A percentile compares a stretch with the other conserved stretches of the same genome.
These are phyloP conservation scores for Lantana camara DNA, from an alignment of 257 asterid species.

Conservation along the genomic window DNA sequence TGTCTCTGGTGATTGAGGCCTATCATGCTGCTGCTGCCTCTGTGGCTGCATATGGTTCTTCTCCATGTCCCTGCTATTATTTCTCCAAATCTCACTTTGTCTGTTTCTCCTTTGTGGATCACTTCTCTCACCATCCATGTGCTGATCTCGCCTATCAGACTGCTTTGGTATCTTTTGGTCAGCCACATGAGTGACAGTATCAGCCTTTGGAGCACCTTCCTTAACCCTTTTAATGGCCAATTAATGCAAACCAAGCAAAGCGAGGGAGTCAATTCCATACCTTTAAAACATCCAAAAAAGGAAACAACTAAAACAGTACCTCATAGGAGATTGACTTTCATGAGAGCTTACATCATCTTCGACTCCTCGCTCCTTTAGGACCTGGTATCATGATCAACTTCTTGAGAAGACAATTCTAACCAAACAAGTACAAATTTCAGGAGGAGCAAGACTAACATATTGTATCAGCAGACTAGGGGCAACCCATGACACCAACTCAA, in stretches of 20 bases:
- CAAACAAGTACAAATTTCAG: slow-evolving; percentile 1
- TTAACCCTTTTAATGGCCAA: slow-evolving; percentile 47
- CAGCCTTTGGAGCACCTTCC: slow-evolving; percentile 54
- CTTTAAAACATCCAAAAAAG: neutral
- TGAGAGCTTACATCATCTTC: slow-evolving; percentile 51
- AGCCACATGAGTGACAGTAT: slow-evolving; percentile 36
- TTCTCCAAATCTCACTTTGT: slow-evolving; percentile 65
- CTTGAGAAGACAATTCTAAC: slow-evolving; percentile 5
- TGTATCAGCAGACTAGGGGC: slow-evolving; percentile 15
- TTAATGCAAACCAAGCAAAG: neutral
- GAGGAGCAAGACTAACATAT: neutral
- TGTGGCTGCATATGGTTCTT: slow-evolving; percentile 54
- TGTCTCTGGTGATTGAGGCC: slow-evolving; percentile 87
- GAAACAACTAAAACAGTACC: slow-evolving; percentile 44
- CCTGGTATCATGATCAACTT: slow-evolving; percentile 41
- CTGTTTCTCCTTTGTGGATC: slow-evolving; percentile 64
- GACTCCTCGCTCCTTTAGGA: slow-evolving; percentile 70
- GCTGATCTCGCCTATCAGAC: slow-evolving; percentile 68
- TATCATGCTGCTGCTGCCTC: slow-evolving; percentile 52
- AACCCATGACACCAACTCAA: neutral
- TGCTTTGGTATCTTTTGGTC: slow-evolving; percentile 49
- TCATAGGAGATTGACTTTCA: slow-evolving; percentile 50
- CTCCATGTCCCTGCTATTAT: slow-evolving; percentile 50
- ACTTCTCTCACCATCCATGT: slow-evolving; percentile 50
- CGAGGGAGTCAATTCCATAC: neutral